phyloP scores from a whole-genome alignment of 768 basidiomycete species.

The Auricularia heimuer region DNA sequence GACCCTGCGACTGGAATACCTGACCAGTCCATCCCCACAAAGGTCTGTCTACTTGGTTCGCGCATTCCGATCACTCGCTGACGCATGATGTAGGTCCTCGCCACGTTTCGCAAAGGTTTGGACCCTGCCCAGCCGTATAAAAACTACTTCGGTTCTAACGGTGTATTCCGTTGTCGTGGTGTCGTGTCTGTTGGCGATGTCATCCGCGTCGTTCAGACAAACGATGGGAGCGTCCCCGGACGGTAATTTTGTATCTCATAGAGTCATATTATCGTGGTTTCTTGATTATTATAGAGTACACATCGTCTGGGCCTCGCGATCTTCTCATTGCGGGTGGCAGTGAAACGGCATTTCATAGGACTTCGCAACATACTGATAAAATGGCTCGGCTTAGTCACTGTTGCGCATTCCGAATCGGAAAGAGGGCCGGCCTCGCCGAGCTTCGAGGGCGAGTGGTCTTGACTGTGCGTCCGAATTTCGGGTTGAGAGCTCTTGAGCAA shows the following conservation, averaged over 20 bases:
- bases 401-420: no score
- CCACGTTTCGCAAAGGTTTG: constrained; percentile 59
- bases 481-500: no score
- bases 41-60: constrained; percentile 7
- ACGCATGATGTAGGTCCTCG: constrained; percentile 40
- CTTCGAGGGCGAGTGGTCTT: no score
- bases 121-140: constrained; percentile 38
- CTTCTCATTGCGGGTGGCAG: no score
- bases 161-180: constrained; percentile 40
- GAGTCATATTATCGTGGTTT: no score
- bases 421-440: no score
- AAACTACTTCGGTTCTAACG: constrained; percentile 64
- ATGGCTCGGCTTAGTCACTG: no score
- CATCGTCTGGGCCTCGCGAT: no score
- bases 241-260: background rate
- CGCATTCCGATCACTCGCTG: background rate
- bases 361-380: no score
- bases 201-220: constrained; percentile 29
- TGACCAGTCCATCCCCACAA: constrained; percentile 59
- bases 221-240: background rate
- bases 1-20: constrained; percentile 51
- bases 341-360: no score
- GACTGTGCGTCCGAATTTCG: no score
- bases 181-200: constrained; percentile 21
- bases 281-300: no score